phyloP scores from a whole-genome alignment of 805 yeast species.

The Candida nanaspora region DNA sequence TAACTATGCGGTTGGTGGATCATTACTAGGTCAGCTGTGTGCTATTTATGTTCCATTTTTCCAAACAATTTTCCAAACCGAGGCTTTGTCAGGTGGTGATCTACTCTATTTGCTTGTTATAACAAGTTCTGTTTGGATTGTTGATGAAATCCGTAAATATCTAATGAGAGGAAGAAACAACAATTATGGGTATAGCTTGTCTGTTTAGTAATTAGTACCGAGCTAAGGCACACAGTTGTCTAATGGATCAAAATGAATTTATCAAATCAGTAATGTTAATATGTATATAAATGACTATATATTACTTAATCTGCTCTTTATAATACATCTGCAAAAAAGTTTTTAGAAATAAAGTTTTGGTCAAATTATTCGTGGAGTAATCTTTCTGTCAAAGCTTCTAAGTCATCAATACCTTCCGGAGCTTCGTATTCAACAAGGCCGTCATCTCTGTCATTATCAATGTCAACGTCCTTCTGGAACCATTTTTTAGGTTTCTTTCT shows the following conservation, averaged over 20 bases:
- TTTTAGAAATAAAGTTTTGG: too few relatives aligned
- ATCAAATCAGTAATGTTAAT: too few relatives aligned
- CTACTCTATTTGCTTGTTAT: slow-evolving; percentile 52
- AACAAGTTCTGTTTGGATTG: slow-evolving; percentile 77
- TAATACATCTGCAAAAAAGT: too few relatives aligned
- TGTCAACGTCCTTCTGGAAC: slow-evolving; percentile 32
- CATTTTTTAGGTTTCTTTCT: slow-evolving; percentile 37
- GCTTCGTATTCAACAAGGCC: slow-evolving; percentile 68
- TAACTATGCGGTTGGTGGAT: slow-evolving; percentile 85
- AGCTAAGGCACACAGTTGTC: too few relatives aligned
- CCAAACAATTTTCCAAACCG: slow-evolving; percentile 92
- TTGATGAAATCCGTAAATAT: slow-evolving; percentile 75
- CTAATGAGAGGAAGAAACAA: slow-evolving; percentile 10
- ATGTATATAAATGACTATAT: too few relatives aligned
- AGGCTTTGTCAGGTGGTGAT: slow-evolving; percentile 71
- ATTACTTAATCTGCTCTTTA: too few relatives aligned
- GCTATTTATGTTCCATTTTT: slow-evolving; percentile 92
- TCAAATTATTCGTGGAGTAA: slow-evolving; percentile 28
- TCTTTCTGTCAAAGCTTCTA: slow-evolving; percentile 75
- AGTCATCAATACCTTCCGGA: slow-evolving; percentile 87
- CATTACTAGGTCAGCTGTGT: slow-evolving; percentile 83
- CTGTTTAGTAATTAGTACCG: slow-evolving; percentile 18
- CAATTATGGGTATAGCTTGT: slow-evolving; percentile 20
- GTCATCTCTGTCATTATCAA: slow-evolving; percentile 6
- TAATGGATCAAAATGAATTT: too few relatives aligned